Evolutionary conservation across 129 eudicot genomes (phyloP), one percentile per base, ranked within the genome.

Genomic region (Tagetes patula): DNA sequence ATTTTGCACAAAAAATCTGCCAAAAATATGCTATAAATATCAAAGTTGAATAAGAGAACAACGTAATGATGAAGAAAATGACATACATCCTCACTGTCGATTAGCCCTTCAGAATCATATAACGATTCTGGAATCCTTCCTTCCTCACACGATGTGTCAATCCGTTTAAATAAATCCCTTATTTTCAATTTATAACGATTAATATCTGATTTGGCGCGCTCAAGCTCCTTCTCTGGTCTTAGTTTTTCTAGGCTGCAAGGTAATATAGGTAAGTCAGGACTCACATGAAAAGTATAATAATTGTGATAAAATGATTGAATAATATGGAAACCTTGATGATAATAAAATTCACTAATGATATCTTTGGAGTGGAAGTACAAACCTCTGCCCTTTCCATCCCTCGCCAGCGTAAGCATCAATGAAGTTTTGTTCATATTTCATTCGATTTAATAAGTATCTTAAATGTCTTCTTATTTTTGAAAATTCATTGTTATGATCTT

Each of bases 341-440:
- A 52, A 36, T 5, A 41, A 62, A 47, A 4, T 61, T 50, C 14
- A 38, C 27, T 20, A 11, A 47, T 27, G 47, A 74, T 36, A 46
- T 48, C 30, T 36, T 40, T 36, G 14, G 12, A 55, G 11, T 68
- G 11, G 63, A 75, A 71, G 52, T 6, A 73, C 84, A 59, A 68
- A 93, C 98, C 98, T 93, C 80, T 90, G 98, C 47, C 96, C 92
- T 66, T 83, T 93, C 98, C 98, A 93, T 63, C 98, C 98, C 66
- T 93, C 98, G 34, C 95, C 91, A 66, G 87, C 84, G 70, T 93
- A 93, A 60, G 98, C 98, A 50, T 93, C 96, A 66, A 93, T 88
- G 65, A 90, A 86, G 74, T 67, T 90, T 68, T 86, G 92, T 70
- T 89, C 96, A 74, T 87, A 89, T 45, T 36, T 75, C 74, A 89